Percentiles rank a stretch among this genome's conserved stretches.
Evolutionary conservation across 495 filamentous ascomycete species (phyloP).

Genomic region (Oidiodendron maius): DNA sequence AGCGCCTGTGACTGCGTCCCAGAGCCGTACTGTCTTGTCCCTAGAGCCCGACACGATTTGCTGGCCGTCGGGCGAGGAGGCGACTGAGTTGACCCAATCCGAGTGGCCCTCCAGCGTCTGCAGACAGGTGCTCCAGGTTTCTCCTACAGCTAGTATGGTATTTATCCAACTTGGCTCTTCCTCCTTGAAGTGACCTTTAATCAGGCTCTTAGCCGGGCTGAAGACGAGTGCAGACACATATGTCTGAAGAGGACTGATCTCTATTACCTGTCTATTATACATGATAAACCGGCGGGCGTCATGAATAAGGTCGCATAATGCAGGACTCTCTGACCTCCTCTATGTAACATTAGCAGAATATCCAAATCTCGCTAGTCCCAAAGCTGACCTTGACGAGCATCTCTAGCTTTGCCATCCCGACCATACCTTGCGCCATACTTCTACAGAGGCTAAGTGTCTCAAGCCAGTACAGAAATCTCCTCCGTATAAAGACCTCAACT

Average conservation of each 20-base stretch:
- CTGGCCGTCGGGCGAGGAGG: too few species aligned
- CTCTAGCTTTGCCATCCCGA: slow-evolving; percentile 12
- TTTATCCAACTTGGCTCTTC: background rate
- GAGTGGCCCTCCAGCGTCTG: slow-evolving; percentile 7
- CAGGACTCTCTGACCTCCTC: background rate
- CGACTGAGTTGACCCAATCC: too few species aligned
- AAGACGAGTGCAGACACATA: background rate
- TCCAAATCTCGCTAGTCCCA: background rate
- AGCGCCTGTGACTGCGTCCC: too few species aligned
- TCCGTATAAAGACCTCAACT: slow-evolving; percentile 9
- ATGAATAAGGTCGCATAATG: background rate
- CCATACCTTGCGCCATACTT: slow-evolving; percentile 5
- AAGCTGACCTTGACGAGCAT: slow-evolving; percentile 9
- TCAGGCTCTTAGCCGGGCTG: background rate
- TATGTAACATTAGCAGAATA: background rate
- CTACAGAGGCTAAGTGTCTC: too few species aligned
- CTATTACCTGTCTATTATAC: background rate
- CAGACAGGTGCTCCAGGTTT: slow-evolving; percentile 6
- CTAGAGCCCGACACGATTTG: too few species aligned
- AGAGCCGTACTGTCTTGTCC: too few species aligned
- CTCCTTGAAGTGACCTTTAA: background rate
- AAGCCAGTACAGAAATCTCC: background rate
- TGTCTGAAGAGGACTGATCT: background rate
- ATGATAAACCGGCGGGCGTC: background rate
- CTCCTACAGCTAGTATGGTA: background rate